Conservation (phyloP, 441 rosid genomes). For the Jatropha multifida region DNA sequence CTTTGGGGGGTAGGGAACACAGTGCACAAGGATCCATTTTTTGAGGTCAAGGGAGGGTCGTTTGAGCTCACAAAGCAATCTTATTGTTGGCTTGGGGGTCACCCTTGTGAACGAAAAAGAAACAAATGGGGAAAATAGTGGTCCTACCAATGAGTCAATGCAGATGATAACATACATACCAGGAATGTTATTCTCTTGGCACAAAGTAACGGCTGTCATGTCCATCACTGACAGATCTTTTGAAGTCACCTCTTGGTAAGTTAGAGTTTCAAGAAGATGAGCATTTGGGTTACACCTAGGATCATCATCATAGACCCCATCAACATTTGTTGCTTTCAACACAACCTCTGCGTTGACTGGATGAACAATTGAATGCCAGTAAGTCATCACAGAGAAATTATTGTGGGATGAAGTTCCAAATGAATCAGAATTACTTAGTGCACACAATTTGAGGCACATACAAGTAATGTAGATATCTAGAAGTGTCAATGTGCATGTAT, state of each 20-base stretch:
- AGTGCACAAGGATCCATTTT: too few relatives aligned
- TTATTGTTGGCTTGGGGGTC: too few relatives aligned
- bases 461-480: neutral
- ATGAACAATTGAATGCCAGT: slow-evolving; percentile 17
- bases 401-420: neutral
- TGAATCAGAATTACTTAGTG: neutral
- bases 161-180: slow-evolving; percentile 37
- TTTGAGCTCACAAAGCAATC: too few relatives aligned
- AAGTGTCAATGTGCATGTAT: neutral
- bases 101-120: neutral
- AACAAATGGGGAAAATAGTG: neutral
- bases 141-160: neutral
- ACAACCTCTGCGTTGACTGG: slow-evolving; percentile 93
- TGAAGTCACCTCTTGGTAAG: slow-evolving; percentile 80
- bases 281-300: slow-evolving; percentile 81
- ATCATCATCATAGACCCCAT: slow-evolving; percentile 87
- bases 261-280: slow-evolving; percentile 62
- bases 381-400: neutral
- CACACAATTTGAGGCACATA: neutral
- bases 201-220: slow-evolving; percentile 91
- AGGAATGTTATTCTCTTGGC: slow-evolving; percentile 95
- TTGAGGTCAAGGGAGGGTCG: too few relatives aligned
- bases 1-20: too few relatives aligned
- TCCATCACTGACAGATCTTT: slow-evolving; percentile 97
- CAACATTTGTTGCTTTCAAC: slow-evolving; percentile 87